These are phyloP conservation scores for Cucurbita argyrosperma DNA, from an alignment of 306 rosid species.

Conservation along the genomic window DNA sequence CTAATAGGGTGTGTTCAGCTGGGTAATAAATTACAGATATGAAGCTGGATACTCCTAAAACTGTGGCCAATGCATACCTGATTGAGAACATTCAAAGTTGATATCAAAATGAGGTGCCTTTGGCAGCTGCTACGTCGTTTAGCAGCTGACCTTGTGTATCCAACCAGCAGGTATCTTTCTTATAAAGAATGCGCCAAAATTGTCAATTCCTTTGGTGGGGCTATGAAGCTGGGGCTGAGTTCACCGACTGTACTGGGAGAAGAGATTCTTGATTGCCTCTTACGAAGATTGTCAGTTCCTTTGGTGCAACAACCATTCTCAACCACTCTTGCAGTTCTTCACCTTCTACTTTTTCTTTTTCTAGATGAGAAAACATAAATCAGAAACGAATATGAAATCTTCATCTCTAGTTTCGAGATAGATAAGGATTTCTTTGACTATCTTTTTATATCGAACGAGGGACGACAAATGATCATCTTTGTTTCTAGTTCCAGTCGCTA, in stretches of 20 bases:
- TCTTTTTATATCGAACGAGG: not conserved
- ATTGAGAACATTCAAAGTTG: conserved; percentile 7
- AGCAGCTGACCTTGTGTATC: conserved; percentile 11
- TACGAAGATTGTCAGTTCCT: conserved; percentile 50
- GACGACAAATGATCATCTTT: not conserved
- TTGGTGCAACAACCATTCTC: conserved; percentile 72
- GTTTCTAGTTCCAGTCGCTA: not conserved
- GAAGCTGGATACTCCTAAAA: conserved; percentile 20
- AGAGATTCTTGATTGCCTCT: conserved; percentile 43
- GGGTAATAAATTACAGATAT: conserved; percentile 36
- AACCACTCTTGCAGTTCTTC: conserved; percentile 81
- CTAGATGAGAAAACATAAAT: conserved; percentile 35
- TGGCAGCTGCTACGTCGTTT: too few relatives aligned
- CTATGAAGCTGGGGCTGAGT: conserved; percentile 16
- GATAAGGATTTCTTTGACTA: not conserved
- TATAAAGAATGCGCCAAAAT: conserved; percentile 23
- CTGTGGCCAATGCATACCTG: conserved; percentile 43
- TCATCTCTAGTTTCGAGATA: not conserved
- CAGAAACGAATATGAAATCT: conserved; percentile 6
- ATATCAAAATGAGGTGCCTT: not conserved
- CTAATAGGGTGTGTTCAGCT: conserved; percentile 13
- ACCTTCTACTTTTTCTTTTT: conserved; percentile 85
- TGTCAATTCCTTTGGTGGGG: not conserved
- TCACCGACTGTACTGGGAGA: conserved; percentile 41
- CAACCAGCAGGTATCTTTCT: conserved; percentile 13